phyloP scores from a whole-genome alignment of 2,329 filamentous ascomycete species.

The Alternaria hordeiaustralica region DNA sequence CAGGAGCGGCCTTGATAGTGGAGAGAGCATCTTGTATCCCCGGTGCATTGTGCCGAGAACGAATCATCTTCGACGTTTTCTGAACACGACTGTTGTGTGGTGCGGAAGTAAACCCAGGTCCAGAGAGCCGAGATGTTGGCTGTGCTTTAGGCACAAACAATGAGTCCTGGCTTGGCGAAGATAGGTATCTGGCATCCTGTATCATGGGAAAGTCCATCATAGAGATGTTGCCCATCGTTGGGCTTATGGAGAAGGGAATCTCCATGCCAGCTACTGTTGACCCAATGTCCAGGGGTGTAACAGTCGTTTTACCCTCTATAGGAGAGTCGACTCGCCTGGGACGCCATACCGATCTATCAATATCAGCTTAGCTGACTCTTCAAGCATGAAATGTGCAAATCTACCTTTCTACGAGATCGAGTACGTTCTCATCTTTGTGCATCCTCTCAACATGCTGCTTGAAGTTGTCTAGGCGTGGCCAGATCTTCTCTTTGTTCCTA shows the following conservation, averaged over 20 bases:
- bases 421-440: constrained; percentile 60
- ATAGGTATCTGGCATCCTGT: constrained; percentile 27
- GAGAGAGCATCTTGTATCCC: not conserved
- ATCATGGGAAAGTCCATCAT: constrained; percentile 30
- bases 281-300: constrained; percentile 39
- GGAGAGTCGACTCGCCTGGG: constrained; percentile 6
- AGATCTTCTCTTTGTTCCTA: constrained; percentile 68
- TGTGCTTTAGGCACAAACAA: not conserved
- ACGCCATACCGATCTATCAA: constrained; percentile 31
- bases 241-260: constrained; percentile 18
- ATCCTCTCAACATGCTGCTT: constrained; percentile 76
- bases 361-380: constrained; percentile 17
- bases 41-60: not conserved
- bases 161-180: constrained; percentile 15
- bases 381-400: not conserved
- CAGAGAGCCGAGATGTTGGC: not conserved
- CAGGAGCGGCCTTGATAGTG: not conserved
- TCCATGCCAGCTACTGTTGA: constrained; percentile 40
- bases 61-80: constrained; percentile 3
- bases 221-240: constrained; percentile 16
- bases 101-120: not conserved
- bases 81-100: not conserved
- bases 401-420: constrained; percentile 58
- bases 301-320: constrained; percentile 15
- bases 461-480: constrained; percentile 88